Percentiles rank a stretch among this genome's conserved stretches.
These are phyloP conservation scores for Ceratobasidium sp. DNA, from an alignment of 1,284 basidiomycete species.

Conservation along the genomic window DNA sequence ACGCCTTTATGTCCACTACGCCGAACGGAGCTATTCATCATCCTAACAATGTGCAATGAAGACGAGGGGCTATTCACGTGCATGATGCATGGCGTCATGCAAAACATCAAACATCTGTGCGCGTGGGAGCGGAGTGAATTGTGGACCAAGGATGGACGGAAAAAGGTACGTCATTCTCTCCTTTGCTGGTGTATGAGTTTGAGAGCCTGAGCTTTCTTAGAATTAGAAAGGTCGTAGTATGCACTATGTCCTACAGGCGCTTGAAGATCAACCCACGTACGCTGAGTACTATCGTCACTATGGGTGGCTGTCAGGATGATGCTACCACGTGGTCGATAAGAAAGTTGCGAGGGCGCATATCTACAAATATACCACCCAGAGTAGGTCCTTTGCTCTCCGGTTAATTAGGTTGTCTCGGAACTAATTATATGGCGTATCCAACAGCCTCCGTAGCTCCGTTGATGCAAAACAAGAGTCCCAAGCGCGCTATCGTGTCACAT, in stretches of 20 bases:
- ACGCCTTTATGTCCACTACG: conserved; percentile 83
- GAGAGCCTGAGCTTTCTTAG: too few relatives aligned
- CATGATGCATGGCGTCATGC: conserved; percentile 94
- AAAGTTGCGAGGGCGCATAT: conserved; percentile 91
- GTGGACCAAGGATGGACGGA: conserved; percentile 98
- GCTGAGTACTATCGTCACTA: conserved; percentile 85
- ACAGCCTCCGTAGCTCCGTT: conserved; percentile 84
- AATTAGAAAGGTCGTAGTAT: conserved; percentile 61
- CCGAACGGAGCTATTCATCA: conserved; percentile 85
- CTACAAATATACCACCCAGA: conserved; percentile 94
- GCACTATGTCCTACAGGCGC: conserved; percentile 80
- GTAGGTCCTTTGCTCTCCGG: conserved; percentile 61
- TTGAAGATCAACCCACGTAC: conserved; percentile 89
- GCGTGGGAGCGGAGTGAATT: conserved; percentile 87
- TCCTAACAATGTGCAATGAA: conserved; percentile 86
- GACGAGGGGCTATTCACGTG: conserved; percentile 82
- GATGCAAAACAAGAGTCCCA: conserved; percentile 84
- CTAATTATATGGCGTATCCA: conserved; percentile 46
- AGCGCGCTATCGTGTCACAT: conserved; percentile 89
- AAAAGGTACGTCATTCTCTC: conserved; percentile 91
- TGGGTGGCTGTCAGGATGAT: conserved; percentile 89
- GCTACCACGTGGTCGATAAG: conserved; percentile 89
- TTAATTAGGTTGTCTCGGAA: neutral
- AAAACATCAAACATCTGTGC: conserved; percentile 86
- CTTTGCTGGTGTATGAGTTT: too few relatives aligned